phyloP scores from a whole-genome alignment of 1,284 basidiomycete genomes.

The Cryptococcus sp. region DNA sequence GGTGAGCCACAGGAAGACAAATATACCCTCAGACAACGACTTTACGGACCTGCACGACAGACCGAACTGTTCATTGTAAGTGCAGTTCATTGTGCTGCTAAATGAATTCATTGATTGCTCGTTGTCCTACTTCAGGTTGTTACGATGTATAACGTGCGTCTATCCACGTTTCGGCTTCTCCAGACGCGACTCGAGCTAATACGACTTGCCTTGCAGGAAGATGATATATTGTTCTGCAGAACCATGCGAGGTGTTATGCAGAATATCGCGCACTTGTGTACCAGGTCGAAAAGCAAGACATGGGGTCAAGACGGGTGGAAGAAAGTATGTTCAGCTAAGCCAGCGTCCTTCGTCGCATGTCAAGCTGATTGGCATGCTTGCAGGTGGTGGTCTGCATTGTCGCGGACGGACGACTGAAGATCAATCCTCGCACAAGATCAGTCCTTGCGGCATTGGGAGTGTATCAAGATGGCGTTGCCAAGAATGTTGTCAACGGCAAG shows the following conservation, averaged over 20 bases:
- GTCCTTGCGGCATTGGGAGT: conserved; percentile 84
- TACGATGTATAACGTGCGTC: conserved; percentile 68
- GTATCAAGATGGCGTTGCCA: conserved; percentile 86
- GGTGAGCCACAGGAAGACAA: conserved; percentile 56
- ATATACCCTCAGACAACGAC: conserved; percentile 75
- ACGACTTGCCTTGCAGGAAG: conserved; percentile 54
- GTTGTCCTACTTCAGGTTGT: conserved; percentile 55
- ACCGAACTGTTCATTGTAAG: conserved; percentile 73
- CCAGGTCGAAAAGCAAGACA: conserved; percentile 65
- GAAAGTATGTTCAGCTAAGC: conserved; percentile 63
- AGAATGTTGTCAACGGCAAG: conserved; percentile 83
- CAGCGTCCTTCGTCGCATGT: conserved; percentile 5
- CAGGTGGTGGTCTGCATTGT: conserved; percentile 61
- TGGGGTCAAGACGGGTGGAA: conserved; percentile 99
- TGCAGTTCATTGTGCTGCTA: neutral
- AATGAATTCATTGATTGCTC: neutral
- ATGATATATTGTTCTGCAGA: conserved; percentile 72
- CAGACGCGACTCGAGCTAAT: neutral
- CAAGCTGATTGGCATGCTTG: conserved; percentile 27
- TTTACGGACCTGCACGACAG: conserved; percentile 76
- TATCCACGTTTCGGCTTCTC: neutral
- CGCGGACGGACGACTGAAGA: conserved; percentile 77
- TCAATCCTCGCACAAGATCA: conserved; percentile 79
- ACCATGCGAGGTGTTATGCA: conserved; percentile 93
- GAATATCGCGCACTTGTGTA: conserved; percentile 59